Evolutionary conservation across 2,329 filamentous ascomycete species (phyloP), one percentile per base, ranked within the genome.

Genomic region (Fonsecaea nubica): DNA sequence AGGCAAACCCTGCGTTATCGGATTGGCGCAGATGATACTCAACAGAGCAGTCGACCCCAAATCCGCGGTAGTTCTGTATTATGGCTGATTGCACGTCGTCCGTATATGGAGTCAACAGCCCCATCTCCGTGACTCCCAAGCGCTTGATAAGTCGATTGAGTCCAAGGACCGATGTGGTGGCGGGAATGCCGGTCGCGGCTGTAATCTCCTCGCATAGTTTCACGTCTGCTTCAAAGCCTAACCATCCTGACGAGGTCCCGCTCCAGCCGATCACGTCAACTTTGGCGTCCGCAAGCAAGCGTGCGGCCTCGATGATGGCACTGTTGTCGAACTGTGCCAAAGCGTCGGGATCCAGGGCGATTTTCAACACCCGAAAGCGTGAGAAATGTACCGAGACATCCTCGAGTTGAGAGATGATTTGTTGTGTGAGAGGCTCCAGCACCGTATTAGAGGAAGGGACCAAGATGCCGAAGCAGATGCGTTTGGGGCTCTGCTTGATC

Each of bases 371-470:
- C 13, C 74, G 72, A 63, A 82, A 79, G 52, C 80, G 78, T 9
- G 79, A 77, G 74, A 80, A 82, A 73, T 82, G 80, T 8, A 77
- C 79, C 2, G 76, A 78, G 21, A 81, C 72, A 30, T 63, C 18
- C 30, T 13, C n/a, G 15, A 80, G 72, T 15, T 70, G 69, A 18
- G 73, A 66, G 59, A 82, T 63, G 50, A 82, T 77, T 32, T 74
- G 72, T 45, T 74, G 73, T 5, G 80, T 80, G 10, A 82, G 74
- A 5, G 80, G 79, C 69, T 82, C 80, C 15, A 82, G 76, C 8
- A 76, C 76, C 9, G 80, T 82, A 69, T 82, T 82, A 60, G 80
- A 81, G 48, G 77, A 79, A n/a, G 80, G 80, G 30, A 80, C 76
- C 30, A 82, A 76, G 56, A 83, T 76, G 62, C 79, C 80, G 35